phyloP scores from a whole-genome alignment of 2,329 filamentous ascomycete genomes.

The Pseudogymnoascus sp. region DNA sequence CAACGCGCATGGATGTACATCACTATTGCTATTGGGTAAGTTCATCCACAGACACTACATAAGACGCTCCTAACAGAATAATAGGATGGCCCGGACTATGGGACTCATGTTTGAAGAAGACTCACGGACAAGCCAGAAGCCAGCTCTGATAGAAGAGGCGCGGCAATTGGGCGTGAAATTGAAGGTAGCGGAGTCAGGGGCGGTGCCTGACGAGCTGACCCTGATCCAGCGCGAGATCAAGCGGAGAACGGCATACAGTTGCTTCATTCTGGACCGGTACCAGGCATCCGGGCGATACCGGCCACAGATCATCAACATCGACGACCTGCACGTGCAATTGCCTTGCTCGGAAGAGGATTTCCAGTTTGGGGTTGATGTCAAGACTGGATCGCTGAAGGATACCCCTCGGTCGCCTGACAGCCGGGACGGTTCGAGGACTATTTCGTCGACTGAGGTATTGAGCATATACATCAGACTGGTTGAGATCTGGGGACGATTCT shows the following conservation, averaged over 20 bases:
- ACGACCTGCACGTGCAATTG: conserved; percentile 56
- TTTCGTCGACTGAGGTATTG: conserved; percentile 36
- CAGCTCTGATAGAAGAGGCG: conserved; percentile 5
- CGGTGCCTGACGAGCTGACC: conserved; percentile 18
- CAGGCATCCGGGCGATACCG: conserved; percentile 57
- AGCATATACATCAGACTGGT: conserved; percentile 49
- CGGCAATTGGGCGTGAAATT: neutral
- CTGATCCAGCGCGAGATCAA: conserved; percentile 55
- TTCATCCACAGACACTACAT: neutral
- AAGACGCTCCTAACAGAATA: neutral
- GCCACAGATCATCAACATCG: conserved; percentile 48
- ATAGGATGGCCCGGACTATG: conserved; percentile 55
- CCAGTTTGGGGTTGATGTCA: conserved; percentile 50
- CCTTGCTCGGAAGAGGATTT: conserved; percentile 61
- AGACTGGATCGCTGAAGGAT: conserved; percentile 40
- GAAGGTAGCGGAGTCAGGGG: conserved; percentile 12
- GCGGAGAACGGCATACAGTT: conserved; percentile 66
- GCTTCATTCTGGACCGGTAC: conserved; percentile 64
- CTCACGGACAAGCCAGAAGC: conserved; percentile 25
- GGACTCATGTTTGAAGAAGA: conserved; percentile 51
- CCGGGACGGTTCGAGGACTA: conserved; percentile 19
- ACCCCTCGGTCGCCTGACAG: neutral
- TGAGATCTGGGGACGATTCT: conserved; percentile 51
- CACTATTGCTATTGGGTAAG: conserved; percentile 43
- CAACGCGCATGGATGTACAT: conserved; percentile 59